Evolutionary conservation across 768 basidiomycete genomes (phyloP).

Genomic region (Amanita pallidorosea): DNA sequence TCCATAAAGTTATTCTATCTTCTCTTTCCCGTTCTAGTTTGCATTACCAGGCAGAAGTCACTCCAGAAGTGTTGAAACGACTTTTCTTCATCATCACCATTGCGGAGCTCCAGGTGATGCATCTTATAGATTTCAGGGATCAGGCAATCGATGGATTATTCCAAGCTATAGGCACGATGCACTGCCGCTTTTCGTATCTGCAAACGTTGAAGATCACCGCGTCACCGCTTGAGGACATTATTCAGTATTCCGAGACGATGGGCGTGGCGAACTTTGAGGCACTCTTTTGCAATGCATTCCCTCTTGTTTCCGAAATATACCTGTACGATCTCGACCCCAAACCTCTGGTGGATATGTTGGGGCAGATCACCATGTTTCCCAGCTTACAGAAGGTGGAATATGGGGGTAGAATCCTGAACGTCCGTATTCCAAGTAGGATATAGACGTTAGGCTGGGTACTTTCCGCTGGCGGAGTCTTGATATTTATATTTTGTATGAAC

Average conservation of each 20-base stretch:
- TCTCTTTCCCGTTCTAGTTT: constrained; percentile 4
- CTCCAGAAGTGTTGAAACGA: background rate
- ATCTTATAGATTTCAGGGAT: constrained; percentile 1
- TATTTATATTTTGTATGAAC: background rate
- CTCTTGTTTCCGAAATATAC: background rate
- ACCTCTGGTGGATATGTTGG: background rate
- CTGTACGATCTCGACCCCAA: background rate
- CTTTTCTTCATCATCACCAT: constrained; percentile 3
- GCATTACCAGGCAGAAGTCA: background rate
- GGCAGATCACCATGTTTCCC: background rate
- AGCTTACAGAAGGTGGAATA: constrained; percentile 1
- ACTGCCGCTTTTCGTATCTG: constrained; percentile 1
- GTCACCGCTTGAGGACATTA: background rate
- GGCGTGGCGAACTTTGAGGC: constrained; percentile 2
- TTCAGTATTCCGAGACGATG: background rate
- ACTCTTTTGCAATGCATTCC: constrained; percentile 1
- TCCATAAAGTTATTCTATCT: background rate
- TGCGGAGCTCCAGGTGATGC: background rate
- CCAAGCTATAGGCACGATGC: background rate
- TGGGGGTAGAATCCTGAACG: background rate
- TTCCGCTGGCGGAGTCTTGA: background rate
- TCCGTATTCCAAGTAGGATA: background rate
- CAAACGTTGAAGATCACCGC: background rate
- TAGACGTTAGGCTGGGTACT: background rate
- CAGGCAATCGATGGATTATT: constrained; percentile 3